Conservation (phyloP, 441 rosid genomes). For the Omphalea diandra region DNA sequence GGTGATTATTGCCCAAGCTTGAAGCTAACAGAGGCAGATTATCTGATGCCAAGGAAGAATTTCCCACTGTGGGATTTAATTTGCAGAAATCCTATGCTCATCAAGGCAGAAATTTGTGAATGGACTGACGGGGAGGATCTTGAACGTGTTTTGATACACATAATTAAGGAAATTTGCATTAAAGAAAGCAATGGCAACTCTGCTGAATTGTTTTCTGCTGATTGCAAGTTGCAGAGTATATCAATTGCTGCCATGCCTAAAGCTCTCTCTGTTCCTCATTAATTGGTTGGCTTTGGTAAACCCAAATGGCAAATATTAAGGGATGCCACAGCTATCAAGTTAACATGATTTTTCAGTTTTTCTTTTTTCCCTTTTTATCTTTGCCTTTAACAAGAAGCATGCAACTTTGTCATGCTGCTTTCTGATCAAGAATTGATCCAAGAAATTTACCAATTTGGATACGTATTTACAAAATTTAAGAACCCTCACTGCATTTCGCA, state of each 20-base stretch:
- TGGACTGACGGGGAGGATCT: conserved; percentile 76
- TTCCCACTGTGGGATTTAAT: conserved; percentile 84
- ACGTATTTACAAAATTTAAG: background rate
- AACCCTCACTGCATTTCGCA: background rate
- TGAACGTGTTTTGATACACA: conserved; percentile 41
- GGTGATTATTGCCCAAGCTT: conserved; percentile 83
- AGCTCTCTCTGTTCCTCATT: conserved; percentile 43
- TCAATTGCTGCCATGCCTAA: conserved; percentile 39
- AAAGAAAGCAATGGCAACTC: conserved; percentile 20
- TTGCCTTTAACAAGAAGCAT: background rate
- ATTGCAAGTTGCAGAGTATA: conserved; percentile 54
- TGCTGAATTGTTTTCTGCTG: conserved; percentile 33
- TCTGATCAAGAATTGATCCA: conserved; percentile 3
- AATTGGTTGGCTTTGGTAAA: background rate
- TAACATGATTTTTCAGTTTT: background rate
- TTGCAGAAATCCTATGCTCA: conserved; percentile 43
- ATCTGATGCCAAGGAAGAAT: conserved; percentile 82
- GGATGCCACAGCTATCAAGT: background rate
- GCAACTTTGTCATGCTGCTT: background rate
- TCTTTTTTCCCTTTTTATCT: too few relatives aligned
- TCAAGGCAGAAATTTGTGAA: conserved; percentile 63
- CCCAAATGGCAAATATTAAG: background rate
- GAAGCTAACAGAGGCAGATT: conserved; percentile 56
- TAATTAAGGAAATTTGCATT: conserved; percentile 25
- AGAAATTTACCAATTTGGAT: conserved; percentile 9